Base-by-base conservation (phyloP, 768 basidiomycete species). In the Rhodotorula taiwanensis region DNA sequence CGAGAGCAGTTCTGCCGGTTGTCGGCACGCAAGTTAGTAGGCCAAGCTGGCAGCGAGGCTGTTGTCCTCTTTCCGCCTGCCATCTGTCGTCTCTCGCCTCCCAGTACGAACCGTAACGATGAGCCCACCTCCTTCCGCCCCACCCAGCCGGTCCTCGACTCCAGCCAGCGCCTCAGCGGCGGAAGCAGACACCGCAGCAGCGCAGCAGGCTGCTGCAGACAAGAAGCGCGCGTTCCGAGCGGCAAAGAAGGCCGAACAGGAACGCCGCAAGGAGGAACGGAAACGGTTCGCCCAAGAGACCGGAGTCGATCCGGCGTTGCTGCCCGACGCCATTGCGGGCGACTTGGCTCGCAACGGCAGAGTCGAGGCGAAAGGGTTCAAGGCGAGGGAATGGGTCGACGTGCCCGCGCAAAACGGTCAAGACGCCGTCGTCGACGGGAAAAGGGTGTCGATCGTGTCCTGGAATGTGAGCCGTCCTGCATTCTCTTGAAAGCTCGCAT, bases 391-490 rank as follows among this genome's bases (percentile, higher is more conserved):
- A 49, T 69, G 67, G 67, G 43, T 33, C n/a, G 48, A 61, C 7
- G 67, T 64, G 2, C 58, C 49, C 20, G 4, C 1, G 10, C 15
- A 30, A 16, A 27, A 52, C 5, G 61, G 39, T 4, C 16, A 10
- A 1, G 58, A 43, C 15, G 9, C 9, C n/a, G n/a, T 14, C 11
- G 18, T 42, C 43, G 41, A 20, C 11, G 18, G 18, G 62, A 52
- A 25, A 27, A 47, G 48, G 51, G 39, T 64, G 7, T 45, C 55
- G 34, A 54, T 69, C 52, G 23, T 69, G 33, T 58, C 41, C 7
- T 69, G 67, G 67, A 69, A 69, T 18, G 67, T 69, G 52, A 53
- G 67, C 53, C 8, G n/a, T 15, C 18, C 27, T 30, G 14, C 39
- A 43, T 39, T 36, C 48, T 2, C 42, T 45, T 39, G 36, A n/a